Base-by-base conservation (phyloP, 1,139 yeast species). In the Blastobotrys elegans region DNA sequence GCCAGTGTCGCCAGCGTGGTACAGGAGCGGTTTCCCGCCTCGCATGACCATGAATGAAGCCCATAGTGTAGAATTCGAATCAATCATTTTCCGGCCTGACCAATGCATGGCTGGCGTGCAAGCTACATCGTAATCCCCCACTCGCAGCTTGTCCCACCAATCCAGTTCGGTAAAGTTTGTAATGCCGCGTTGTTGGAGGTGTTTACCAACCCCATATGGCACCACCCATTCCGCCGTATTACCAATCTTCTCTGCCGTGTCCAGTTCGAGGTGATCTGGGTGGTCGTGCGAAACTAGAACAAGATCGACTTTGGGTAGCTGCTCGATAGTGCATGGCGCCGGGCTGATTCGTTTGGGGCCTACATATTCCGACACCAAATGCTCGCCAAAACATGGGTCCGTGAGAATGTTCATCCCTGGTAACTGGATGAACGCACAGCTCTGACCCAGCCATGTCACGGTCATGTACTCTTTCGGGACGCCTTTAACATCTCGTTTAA, bases 101-200 rank as follows among this genome's bases (percentile, higher is more conserved):
- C 97, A 90, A 66, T 90, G 97, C 97, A 90, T 90, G 0, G 97
- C 88, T 0, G 97, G 97, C 0, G 94, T 77, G 65, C 97, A 87
- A 1, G 87, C 89, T 29, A 90, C 71, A 56, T 86, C 90, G 70
- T 84, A 88, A 16, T 56, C 57, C 4, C 47, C 48, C 34, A 36
- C 33, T 2, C 67, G 64, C 42, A 84, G 60, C 16, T 75, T 71
- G 47, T 89, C 90, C 97, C 97, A 90, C 97, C 97, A 90, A 56
- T 85, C 83, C 79, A 90, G 71, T 63, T 90, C 97, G 13, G 59
- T 50, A 2, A 75, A 69, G 31, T 77, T 75, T 49, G 75, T 71
- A 11, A 82, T 69, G 0, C 88, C 88, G 35, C 68, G 65, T 26
- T 79, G 66, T 0, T 75, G 77, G 56, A 90, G 69, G 51, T 75